These are phyloP conservation scores for Leptodermis oblonga DNA, from an alignment of 257 asterid genomes.

Conservation along the genomic window DNA sequence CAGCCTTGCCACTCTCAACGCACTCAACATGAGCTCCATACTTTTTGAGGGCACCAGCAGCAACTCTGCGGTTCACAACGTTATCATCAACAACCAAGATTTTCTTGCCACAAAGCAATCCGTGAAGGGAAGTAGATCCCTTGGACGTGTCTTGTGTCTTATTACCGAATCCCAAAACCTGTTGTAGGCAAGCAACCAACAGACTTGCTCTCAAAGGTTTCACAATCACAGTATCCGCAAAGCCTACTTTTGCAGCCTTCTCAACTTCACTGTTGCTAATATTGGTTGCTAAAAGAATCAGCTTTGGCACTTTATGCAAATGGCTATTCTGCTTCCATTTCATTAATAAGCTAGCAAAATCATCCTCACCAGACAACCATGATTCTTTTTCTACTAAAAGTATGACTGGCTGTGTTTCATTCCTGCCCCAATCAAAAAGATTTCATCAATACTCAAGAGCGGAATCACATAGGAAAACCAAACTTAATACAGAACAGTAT, in stretches of 20 bases:
- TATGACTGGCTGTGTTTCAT: constrained; percentile 58
- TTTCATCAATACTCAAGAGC: not conserved
- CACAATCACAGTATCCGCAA: constrained; percentile 73
- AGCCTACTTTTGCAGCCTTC: constrained; percentile 68
- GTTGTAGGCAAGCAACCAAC: constrained; percentile 85
- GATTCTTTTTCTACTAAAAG: constrained; percentile 76
- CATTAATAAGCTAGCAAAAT: constrained; percentile 22
- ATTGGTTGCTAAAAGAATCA: constrained; percentile 84
- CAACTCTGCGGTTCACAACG: constrained; percentile 76
- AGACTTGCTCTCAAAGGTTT: constrained; percentile 86
- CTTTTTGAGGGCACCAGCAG: constrained; percentile 86
- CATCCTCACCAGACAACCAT: constrained; percentile 63
- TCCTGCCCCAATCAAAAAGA: constrained; percentile 28
- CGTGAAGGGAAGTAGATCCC: constrained; percentile 36
- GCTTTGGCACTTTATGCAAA: constrained; percentile 45
- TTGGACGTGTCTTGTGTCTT: constrained; percentile 36
- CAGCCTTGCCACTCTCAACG: constrained; percentile 80
- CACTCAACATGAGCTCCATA: constrained; percentile 83
- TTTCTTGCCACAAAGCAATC: constrained; percentile 70
- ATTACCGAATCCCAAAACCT: constrained; percentile 53
- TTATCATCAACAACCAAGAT: constrained; percentile 92
- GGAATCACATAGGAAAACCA: not conserved
- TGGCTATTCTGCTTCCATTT: constrained; percentile 53
- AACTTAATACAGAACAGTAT: not conserved
- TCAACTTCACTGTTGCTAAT: constrained; percentile 50